Conservation (phyloP, 352 stramenopile species). For the Thraustotheca clavata region DNA sequence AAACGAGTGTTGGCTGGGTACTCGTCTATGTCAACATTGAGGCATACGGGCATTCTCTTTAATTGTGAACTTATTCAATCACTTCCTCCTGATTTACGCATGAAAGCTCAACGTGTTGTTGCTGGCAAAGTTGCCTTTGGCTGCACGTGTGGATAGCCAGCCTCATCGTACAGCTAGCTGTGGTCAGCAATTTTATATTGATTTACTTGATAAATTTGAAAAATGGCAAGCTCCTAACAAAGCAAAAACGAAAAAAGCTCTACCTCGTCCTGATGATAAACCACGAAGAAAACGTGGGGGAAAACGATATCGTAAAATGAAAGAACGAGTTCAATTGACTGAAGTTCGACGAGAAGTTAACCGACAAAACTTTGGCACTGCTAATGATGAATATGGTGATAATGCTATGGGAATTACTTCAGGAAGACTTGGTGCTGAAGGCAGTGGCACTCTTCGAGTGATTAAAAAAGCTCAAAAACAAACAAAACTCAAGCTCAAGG, state of each 20-base stretch:
- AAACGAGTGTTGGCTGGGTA: conserved; percentile 89
- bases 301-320: conserved; percentile 94
- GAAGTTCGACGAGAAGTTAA: conserved; percentile 97
- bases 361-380: conserved; percentile 89
- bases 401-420: conserved; percentile 96
- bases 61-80: conserved; percentile 90
- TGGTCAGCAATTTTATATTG: conserved; percentile 79
- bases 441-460: conserved; percentile 80
- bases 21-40: conserved; percentile 66
- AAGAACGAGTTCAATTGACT: conserved; percentile 96
- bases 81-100: conserved; percentile 86
- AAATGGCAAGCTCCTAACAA: conserved; percentile 97
- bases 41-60: conserved; percentile 92
- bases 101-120: conserved; percentile 91
- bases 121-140: conserved; percentile 86
- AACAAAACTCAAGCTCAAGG: conserved; percentile 88
- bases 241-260: conserved; percentile 94
- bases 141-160: conserved; percentile 89
- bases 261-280: conserved; percentile 94
- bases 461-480: conserved; percentile 87
- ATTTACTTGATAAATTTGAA: conserved; percentile 93
- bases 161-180: conserved; percentile 63
- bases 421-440: conserved; percentile 87
- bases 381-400: conserved; percentile 95
- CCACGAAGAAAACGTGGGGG: conserved; percentile 90